Percentiles rank a stretch among this genome's conserved stretches.
These are phyloP conservation scores for Geotrichum bryndzae DNA, from an alignment of 1,139 yeast species.

Conservation along the genomic window DNA sequence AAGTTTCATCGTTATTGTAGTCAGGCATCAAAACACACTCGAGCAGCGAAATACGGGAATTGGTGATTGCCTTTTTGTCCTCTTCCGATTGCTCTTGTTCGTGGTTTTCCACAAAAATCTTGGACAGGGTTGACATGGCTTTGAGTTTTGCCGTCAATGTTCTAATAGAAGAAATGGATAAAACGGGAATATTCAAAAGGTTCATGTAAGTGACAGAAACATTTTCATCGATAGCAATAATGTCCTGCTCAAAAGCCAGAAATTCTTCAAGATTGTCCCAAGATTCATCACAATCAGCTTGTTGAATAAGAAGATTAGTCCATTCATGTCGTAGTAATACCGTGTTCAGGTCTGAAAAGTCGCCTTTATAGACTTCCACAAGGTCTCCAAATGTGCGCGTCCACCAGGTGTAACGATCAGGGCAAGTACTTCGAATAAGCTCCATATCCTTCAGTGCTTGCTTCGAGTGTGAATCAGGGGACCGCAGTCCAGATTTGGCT, in stretches of 20 bases:
- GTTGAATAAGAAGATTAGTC: slow-evolving; percentile 39
- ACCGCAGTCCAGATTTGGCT: slow-evolving; percentile 16
- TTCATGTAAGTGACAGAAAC: slow-evolving; percentile 32
- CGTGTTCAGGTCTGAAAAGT: slow-evolving; percentile 1
- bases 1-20: slow-evolving; percentile 15
- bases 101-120: slow-evolving; percentile 37
- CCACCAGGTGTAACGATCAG: slow-evolving; percentile 14
- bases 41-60: slow-evolving; percentile 39
- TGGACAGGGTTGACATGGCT: slow-evolving; percentile 61
- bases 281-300: slow-evolving; percentile 33
- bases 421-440: slow-evolving; percentile 7
- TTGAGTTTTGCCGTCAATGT: slow-evolving; percentile 62
- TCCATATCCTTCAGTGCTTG: slow-evolving; percentile 16
- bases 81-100: slow-evolving; percentile 2
- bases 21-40: slow-evolving; percentile 46
- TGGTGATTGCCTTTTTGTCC: slow-evolving; percentile 19
- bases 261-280: slow-evolving; percentile 29
- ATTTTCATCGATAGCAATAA: slow-evolving; percentile 21
- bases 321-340: slow-evolving; percentile 36
- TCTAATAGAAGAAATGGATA: slow-evolving; percentile 48
- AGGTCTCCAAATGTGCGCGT: slow-evolving; percentile 14
- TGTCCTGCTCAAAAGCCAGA: slow-evolving; percentile 20
- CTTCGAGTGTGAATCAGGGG: slow-evolving; percentile 17
- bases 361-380: background rate
- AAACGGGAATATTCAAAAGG: slow-evolving; percentile 48